A percentile compares a stretch with the other conserved stretches of the same genome.
phyloP scores from a whole-genome alignment of 805 yeast genomes.

The Suhomyces sp. region DNA sequence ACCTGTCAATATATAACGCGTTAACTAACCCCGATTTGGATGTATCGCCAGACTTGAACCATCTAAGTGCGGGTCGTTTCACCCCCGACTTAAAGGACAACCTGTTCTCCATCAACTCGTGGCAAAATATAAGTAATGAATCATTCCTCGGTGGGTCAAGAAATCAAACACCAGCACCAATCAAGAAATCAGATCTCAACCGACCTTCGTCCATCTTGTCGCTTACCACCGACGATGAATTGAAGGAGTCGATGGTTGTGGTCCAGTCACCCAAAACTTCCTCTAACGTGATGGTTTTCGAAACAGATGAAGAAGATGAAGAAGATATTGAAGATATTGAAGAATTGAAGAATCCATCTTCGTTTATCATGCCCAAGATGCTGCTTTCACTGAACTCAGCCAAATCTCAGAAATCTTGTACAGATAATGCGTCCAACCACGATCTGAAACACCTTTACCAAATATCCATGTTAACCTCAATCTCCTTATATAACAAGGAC shows the following conservation, averaged over 20 bases:
- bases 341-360: conserved; percentile 14
- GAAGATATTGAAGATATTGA: conserved; percentile 16
- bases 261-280: conserved; percentile 18
- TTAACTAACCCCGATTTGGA: conserved; percentile 43
- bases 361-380: conserved; percentile 42
- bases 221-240: conserved; percentile 28
- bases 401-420: no score
- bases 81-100: conserved; percentile 13
- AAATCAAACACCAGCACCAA: conserved; percentile 10
- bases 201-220: conserved; percentile 26
- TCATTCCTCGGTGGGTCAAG: conserved; percentile 14
- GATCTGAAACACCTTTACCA: conserved; percentile 10
- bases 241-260: conserved; percentile 19
- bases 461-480: conserved; percentile 25
- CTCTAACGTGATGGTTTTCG: conserved; percentile 37
- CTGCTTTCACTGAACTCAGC: conserved; percentile 21
- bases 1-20: conserved; percentile 39
- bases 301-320: conserved; percentile 41
- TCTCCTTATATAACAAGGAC: conserved; percentile 16
- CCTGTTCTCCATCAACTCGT: conserved; percentile 22
- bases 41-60: conserved; percentile 10
- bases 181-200: conserved; percentile 8
- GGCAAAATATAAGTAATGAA: conserved; percentile 32
- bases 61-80: background rate
- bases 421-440: background rate